Percentiles rank a stretch among this genome's conserved stretches.
phyloP scores from a whole-genome alignment of 1,139 yeast species.

The Yamadazyma atmosphaerica region DNA sequence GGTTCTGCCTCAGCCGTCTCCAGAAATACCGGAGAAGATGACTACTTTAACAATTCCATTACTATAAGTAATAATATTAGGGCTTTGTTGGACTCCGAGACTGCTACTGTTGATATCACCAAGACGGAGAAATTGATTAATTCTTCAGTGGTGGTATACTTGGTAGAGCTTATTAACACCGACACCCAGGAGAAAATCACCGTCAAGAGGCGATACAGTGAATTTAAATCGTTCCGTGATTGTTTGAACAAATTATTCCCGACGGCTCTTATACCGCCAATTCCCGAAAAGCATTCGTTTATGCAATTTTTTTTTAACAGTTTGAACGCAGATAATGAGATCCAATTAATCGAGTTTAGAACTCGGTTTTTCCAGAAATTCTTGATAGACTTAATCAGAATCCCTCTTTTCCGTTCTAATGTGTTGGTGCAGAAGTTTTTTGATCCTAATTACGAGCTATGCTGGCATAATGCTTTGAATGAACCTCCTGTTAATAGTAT shows the following conservation, averaged over 20 bases:
- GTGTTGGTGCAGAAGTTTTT: constrained; percentile 42
- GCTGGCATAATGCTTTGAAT: constrained; percentile 48
- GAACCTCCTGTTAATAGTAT: constrained; percentile 47
- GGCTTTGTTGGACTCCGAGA: constrained; percentile 27
- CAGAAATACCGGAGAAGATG: constrained; percentile 13
- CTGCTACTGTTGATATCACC: constrained; percentile 30
- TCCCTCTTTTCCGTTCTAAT: constrained; percentile 27
- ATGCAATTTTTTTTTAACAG: constrained; percentile 42
- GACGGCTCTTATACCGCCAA: constrained; percentile 53
- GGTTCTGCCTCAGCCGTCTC: constrained; percentile 2
- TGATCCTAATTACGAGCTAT: constrained; percentile 49
- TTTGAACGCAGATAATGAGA: constrained; percentile 38
- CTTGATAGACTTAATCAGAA: constrained; percentile 35
- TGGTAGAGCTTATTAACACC: constrained; percentile 25
- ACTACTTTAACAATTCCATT: constrained; percentile 34
- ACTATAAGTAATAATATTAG: constrained; percentile 41
- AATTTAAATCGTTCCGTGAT: constrained; percentile 52
- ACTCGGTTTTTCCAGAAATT: constrained; percentile 40
- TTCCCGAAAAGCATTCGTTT: constrained; percentile 59
- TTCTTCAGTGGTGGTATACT: constrained; percentile 42
- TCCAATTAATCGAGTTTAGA: constrained; percentile 42
- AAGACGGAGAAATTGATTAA: constrained; percentile 40
- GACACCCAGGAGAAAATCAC: constrained; percentile 15
- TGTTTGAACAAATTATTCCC: constrained; percentile 48
- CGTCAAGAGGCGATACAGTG: constrained; percentile 54